Conservation (phyloP, 139 green algal genomes). For the Haematococcus lacustris region DNA sequence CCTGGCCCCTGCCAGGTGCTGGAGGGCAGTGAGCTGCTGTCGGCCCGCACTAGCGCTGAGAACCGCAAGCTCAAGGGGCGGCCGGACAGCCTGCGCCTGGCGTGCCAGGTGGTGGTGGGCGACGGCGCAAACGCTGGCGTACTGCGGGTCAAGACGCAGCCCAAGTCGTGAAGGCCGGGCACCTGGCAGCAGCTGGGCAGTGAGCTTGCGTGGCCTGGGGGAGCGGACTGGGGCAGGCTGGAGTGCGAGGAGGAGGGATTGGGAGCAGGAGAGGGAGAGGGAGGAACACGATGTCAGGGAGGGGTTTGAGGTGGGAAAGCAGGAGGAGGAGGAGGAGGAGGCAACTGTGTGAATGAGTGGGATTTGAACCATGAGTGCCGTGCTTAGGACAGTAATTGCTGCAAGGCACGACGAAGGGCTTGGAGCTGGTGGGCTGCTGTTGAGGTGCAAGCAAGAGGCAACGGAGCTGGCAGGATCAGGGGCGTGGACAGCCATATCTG, state of each 20-base stretch:
- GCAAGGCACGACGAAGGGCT: too few species aligned
- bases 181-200: neutral
- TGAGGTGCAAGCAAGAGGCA: too few species aligned
- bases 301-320: too few species aligned
- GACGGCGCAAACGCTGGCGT: slow-evolving; percentile 48
- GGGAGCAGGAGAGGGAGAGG: neutral
- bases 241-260: neutral
- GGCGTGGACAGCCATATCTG: too few species aligned
- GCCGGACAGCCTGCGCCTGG: slow-evolving; percentile 37
- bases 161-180: slow-evolving; percentile 12
- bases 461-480: too few species aligned
- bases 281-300: neutral
- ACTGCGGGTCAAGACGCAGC: slow-evolving; percentile 32
- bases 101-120: slow-evolving; percentile 54
- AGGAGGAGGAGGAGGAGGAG: too few species aligned
- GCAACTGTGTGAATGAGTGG: too few species aligned
- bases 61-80: slow-evolving; percentile 50
- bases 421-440: too few species aligned
- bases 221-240: neutral
- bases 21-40: slow-evolving; percentile 43
- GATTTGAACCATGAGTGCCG: too few species aligned
- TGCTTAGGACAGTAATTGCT: too few species aligned
- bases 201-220: neutral
- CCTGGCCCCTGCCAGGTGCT: too few species aligned
- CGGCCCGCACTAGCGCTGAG: slow-evolving; percentile 34